These are phyloP conservation scores for Sugiyamaella lignohabitans DNA, from an alignment of 805 yeast species.

Conservation along the genomic window DNA sequence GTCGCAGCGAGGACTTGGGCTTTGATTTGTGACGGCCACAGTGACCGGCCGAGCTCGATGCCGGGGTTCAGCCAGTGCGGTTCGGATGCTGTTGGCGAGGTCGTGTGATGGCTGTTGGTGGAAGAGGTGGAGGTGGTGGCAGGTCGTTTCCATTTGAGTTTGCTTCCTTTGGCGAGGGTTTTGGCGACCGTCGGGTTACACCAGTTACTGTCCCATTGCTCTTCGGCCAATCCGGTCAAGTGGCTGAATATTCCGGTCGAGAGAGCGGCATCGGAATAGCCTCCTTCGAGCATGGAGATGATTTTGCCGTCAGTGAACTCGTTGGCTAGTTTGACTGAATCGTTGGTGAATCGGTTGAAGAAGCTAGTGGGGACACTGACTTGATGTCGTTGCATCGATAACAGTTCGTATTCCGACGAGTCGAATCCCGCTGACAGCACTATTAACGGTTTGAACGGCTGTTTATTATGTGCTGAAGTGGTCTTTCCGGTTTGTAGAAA, in stretches of 20 bases:
- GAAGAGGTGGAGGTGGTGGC: no score
- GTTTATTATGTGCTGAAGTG: conserved; percentile 25
- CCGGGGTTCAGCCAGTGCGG: conserved; percentile 16
- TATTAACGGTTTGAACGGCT: conserved; percentile 50
- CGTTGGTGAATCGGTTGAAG: conserved; percentile 64
- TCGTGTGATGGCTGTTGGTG: no score
- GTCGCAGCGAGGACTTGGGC: conserved; percentile 13
- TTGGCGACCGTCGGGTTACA: neutral
- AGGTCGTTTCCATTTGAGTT: neutral
- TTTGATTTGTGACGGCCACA: conserved; percentile 25
- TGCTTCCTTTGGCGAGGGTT: neutral
- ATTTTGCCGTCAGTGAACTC: conserved; percentile 55
- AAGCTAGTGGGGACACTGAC: conserved; percentile 78
- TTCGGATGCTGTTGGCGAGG: neutral
- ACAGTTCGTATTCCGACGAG: conserved; percentile 75
- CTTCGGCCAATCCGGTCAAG: conserved; percentile 58
- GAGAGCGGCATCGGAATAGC: conserved; percentile 77
- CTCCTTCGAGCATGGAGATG: conserved; percentile 73
- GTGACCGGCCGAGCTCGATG: conserved; percentile 28
- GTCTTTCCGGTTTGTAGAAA: conserved; percentile 37
- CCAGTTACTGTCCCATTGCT: conserved; percentile 10
- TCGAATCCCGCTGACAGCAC: conserved; percentile 85
- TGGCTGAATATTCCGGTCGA: conserved; percentile 76
- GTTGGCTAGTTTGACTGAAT: conserved; percentile 57
- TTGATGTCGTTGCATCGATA: conserved; percentile 79